Percentiles rank a stretch among this genome's conserved stretches.
Conservation (phyloP, 2,329 filamentous ascomycete species). For the Cordyceps militaris region DNA sequence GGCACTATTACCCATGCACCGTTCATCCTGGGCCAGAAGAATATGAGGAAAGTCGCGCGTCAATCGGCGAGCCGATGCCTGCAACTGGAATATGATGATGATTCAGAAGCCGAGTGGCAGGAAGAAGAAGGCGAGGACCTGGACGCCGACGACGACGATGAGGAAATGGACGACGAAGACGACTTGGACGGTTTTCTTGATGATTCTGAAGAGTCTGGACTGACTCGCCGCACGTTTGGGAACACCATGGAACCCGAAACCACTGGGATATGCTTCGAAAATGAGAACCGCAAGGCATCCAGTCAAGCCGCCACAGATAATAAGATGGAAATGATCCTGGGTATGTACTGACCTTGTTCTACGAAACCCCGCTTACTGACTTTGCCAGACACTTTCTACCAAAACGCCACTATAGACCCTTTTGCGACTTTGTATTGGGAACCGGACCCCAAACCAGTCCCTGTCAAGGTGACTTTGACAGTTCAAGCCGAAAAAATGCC, state of each 20-base stretch:
- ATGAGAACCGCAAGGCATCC: conserved; percentile 39
- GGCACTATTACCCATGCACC: conserved; percentile 63
- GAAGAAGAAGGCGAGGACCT: conserved; percentile 65
- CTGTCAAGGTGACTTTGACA: conserved; percentile 14
- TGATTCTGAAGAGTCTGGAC: conserved; percentile 65
- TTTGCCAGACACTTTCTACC: conserved; percentile 25
- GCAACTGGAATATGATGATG: conserved; percentile 72
- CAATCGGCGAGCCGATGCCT: conserved; percentile 49
- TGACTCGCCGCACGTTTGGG: conserved; percentile 50
- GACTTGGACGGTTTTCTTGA: conserved; percentile 89
- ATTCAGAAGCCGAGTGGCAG: conserved; percentile 83
- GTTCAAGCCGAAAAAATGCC: conserved; percentile 21
- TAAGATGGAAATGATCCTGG: conserved; percentile 67
- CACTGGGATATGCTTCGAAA: conserved; percentile 80
- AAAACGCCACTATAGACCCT: conserved; percentile 63
- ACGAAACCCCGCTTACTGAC: not conserved
- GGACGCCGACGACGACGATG: conserved; percentile 60
- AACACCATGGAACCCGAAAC: conserved; percentile 69
- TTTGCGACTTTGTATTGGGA: conserved; percentile 80
- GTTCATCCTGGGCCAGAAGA: conserved; percentile 34
- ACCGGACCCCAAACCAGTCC: conserved; percentile 29
- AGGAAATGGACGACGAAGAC: conserved; percentile 66
- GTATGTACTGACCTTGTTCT: conserved; percentile 36
- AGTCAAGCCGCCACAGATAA: conserved; percentile 50
- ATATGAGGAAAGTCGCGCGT: conserved; percentile 44